Evolutionary conservation across 2,329 filamentous ascomycete genomes (phyloP).

Genomic region (Xylariaceae sp.): DNA sequence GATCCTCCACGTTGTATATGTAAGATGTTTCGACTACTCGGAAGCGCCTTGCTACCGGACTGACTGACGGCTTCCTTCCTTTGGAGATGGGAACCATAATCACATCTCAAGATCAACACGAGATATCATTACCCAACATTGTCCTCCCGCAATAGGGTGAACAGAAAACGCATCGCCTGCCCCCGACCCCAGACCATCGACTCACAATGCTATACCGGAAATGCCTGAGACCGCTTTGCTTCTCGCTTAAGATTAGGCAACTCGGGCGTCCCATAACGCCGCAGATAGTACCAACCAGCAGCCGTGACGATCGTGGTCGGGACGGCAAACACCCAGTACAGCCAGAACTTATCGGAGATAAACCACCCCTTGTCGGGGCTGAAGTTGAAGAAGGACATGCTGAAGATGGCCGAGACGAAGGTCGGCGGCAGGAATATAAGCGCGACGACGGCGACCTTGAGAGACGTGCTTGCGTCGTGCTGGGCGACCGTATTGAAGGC

Average conservation of each 20-base stretch:
- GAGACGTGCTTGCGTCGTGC: slow-evolving; percentile 35
- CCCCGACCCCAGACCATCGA: background rate
- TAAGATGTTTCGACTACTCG: too few relatives aligned
- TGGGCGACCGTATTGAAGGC: slow-evolving; percentile 41
- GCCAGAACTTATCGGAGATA: slow-evolving; percentile 29
- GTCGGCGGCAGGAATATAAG: slow-evolving; percentile 46
- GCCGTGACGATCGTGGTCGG: slow-evolving; percentile 22
- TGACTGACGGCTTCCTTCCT: too few relatives aligned
- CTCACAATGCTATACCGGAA: background rate
- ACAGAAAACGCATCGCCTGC: background rate
- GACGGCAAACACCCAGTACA: slow-evolving; percentile 29
- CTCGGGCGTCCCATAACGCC: slow-evolving; percentile 8
- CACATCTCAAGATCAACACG: background rate
- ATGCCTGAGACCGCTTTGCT: background rate
- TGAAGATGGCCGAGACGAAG: slow-evolving; percentile 45
- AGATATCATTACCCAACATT: background rate
- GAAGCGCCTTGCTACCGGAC: too few relatives aligned
- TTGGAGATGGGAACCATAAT: background rate
- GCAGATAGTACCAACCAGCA: slow-evolving; percentile 17
- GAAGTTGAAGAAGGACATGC: slow-evolving; percentile 40
- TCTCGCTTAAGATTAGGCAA: background rate
- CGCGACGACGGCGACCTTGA: slow-evolving; percentile 43
- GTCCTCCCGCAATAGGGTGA: background rate
- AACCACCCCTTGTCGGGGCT: slow-evolving; percentile 20
- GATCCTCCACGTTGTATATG: too few relatives aligned